Evolutionary conservation across 352 stramenopile species (phyloP).

Genomic region (Phytophthora europaea): DNA sequence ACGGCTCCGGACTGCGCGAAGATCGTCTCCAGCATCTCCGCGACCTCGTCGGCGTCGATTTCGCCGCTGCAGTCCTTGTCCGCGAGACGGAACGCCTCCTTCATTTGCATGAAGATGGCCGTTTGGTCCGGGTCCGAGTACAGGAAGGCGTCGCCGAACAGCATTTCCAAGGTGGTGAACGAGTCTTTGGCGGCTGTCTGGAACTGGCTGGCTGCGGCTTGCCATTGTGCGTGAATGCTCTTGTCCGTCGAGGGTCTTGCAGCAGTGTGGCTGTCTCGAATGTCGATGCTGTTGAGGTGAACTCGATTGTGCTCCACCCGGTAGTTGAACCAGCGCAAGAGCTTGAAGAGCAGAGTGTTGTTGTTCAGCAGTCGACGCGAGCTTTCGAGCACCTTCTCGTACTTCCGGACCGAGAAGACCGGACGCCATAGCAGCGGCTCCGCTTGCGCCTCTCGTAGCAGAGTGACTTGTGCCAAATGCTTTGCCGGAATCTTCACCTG

Average conservation of each 20-base stretch:
- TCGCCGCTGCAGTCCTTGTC: constrained; percentile 82
- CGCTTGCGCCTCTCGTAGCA: constrained; percentile 63
- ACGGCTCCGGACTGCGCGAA: constrained; percentile 74
- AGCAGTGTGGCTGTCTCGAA: constrained; percentile 43
- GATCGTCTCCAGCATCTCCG: constrained; percentile 78
- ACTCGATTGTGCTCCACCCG: constrained; percentile 59
- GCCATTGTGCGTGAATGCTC: constrained; percentile 54
- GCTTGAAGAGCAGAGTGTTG: constrained; percentile 81
- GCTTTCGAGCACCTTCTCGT: constrained; percentile 67
- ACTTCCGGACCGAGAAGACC: constrained; percentile 74
- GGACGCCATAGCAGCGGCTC: constrained; percentile 76
- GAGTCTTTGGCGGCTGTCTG: constrained; percentile 61
- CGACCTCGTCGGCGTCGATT: constrained; percentile 83
- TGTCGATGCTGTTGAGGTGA: constrained; percentile 54
- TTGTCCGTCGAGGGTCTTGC: constrained; percentile 3
- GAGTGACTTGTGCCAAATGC: constrained; percentile 52
- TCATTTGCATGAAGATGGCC: constrained; percentile 88
- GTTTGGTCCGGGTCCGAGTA: constrained; percentile 83
- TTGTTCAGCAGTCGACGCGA: constrained; percentile 79
- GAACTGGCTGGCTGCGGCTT: constrained; percentile 56
- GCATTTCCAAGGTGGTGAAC: constrained; percentile 70
- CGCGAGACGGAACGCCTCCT: constrained; percentile 78
- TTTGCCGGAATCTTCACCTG: constrained; percentile 64
- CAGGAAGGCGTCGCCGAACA: constrained; percentile 80
- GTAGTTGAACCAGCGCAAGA: constrained; percentile 76